Conservation (phyloP, 371 early-diverging fungal species). For the Apophysomyces sp. region DNA sequence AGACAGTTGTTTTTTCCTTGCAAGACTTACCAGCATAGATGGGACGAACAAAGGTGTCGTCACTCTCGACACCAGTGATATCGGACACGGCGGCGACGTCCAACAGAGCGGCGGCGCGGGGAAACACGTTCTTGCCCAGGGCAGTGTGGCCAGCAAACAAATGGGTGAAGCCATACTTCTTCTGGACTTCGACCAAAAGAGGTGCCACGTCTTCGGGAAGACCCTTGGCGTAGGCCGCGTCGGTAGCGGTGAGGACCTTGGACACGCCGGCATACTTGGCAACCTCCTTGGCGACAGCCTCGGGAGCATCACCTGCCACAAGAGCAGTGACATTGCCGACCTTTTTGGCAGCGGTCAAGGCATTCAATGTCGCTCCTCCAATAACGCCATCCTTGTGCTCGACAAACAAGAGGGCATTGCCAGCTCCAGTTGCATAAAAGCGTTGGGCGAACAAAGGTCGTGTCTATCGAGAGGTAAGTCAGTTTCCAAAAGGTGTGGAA, state of each 20-base stretch:
- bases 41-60: conserved; percentile 93
- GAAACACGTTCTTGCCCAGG: conserved; percentile 91
- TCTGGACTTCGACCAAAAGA: conserved; percentile 71
- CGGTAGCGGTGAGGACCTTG: conserved; percentile 85
- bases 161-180: conserved; percentile 79
- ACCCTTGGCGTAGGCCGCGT: conserved; percentile 75
- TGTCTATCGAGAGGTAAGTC: conserved; percentile 17
- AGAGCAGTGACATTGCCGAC: conserved; percentile 85
- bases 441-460: conserved; percentile 44
- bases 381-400: conserved; percentile 86
- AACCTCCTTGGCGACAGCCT: conserved; percentile 68
- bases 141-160: conserved; percentile 87
- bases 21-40: conserved; percentile 98
- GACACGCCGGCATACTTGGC: conserved; percentile 73
- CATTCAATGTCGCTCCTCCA: conserved; percentile 79
- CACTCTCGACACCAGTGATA: conserved; percentile 74
- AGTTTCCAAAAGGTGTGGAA: neutral
- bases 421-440: conserved; percentile 59
- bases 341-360: conserved; percentile 85
- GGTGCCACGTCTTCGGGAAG: conserved; percentile 85
- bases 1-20: conserved; percentile 9
- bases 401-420: conserved; percentile 80
- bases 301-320: conserved; percentile 83
- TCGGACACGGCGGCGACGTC: conserved; percentile 93
- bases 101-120: conserved; percentile 90